Evolutionary conservation across 2,329 filamentous ascomycete species (phyloP).

Genomic region (Colletotrichum scovillei): DNA sequence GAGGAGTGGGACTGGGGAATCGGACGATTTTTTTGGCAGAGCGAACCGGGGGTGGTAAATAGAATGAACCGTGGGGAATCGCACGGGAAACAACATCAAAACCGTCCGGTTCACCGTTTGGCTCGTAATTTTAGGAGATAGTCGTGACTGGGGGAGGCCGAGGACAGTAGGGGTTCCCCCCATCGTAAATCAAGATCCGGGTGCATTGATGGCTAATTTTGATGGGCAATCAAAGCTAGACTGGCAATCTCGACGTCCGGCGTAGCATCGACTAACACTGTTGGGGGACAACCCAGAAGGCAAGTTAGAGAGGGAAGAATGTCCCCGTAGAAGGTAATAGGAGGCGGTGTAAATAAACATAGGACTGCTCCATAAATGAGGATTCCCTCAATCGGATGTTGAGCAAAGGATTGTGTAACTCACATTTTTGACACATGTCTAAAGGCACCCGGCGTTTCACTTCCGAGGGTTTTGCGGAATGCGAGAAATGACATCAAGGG

Average conservation of each 20-base stretch:
- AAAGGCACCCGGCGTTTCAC: constrained; percentile 5
- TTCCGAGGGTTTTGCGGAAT: neutral
- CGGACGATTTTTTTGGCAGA: constrained; percentile 1
- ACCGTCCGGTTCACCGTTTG: neutral
- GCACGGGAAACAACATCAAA: neutral
- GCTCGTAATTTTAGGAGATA: neutral
- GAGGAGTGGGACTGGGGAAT: neutral
- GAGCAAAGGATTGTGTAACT: constrained; percentile 4
- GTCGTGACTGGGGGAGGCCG: neutral
- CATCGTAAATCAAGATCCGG: constrained; percentile 19
- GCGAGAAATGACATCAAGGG: neutral
- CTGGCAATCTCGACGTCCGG: constrained; percentile 21
- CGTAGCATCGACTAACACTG: constrained; percentile 11
- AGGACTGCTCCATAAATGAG: neutral
- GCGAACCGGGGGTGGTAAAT: constrained; percentile 3
- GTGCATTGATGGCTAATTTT: constrained; percentile 33
- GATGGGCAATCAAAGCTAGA: constrained; percentile 30
- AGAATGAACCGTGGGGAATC: neutral
- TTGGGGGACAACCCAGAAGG: neutral
- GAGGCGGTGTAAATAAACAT: neutral
- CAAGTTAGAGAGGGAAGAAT: neutral
- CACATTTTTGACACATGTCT: neutral
- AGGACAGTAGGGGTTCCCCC: constrained; percentile 13
- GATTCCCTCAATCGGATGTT: neutral
- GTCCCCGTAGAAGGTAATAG: neutral